phyloP scores from a whole-genome alignment of 2,329 filamentous ascomycete species.

The Allantophomopsis cytisporea region DNA sequence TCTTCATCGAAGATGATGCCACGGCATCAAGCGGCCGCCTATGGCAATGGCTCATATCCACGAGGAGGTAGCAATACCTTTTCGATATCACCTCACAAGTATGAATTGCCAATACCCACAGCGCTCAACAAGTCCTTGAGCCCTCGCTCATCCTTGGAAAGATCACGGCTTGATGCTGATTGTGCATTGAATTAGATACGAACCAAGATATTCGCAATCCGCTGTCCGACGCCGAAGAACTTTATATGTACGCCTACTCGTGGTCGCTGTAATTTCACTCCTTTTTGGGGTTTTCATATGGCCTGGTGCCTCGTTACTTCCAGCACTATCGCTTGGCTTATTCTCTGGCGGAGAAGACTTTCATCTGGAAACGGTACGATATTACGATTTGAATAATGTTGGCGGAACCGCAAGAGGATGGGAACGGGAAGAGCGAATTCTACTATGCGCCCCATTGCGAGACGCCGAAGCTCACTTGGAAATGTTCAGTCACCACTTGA shows the following conservation, averaged over 20 bases:
- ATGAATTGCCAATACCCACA: slow-evolving; percentile 19
- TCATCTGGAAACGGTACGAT: slow-evolving; percentile 87
- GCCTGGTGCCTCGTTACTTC: slow-evolving; percentile 49
- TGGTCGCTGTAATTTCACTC: slow-evolving; percentile 41
- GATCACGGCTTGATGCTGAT: slow-evolving; percentile 7
- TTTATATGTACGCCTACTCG: slow-evolving; percentile 54
- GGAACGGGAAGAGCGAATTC: slow-evolving; percentile 90
- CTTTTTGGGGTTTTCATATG: slow-evolving; percentile 66
- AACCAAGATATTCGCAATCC: slow-evolving; percentile 63
- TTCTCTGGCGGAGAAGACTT: slow-evolving; percentile 54
- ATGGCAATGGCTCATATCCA: slow-evolving; percentile 71
- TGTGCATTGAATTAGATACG: slow-evolving; percentile 46
- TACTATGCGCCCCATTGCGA: slow-evolving; percentile 86
- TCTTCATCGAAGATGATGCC: slow-evolving; percentile 57
- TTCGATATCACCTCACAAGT: slow-evolving; percentile 84
- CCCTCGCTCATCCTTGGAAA: slow-evolving; percentile 1
- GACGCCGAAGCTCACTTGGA: slow-evolving; percentile 84
- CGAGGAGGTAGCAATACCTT: slow-evolving; percentile 57
- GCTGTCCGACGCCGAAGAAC: slow-evolving; percentile 61
- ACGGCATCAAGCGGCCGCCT: slow-evolving; percentile 62
- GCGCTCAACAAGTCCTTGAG: slow-evolving; percentile 8
- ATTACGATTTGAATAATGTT: slow-evolving; percentile 88
- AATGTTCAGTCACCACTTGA: slow-evolving; percentile 98
- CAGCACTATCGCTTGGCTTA: slow-evolving; percentile 54
- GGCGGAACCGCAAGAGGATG: slow-evolving; percentile 86